Base-by-base conservation (phyloP, 345 rosid genomes). In the Brassica nigra region DNA sequence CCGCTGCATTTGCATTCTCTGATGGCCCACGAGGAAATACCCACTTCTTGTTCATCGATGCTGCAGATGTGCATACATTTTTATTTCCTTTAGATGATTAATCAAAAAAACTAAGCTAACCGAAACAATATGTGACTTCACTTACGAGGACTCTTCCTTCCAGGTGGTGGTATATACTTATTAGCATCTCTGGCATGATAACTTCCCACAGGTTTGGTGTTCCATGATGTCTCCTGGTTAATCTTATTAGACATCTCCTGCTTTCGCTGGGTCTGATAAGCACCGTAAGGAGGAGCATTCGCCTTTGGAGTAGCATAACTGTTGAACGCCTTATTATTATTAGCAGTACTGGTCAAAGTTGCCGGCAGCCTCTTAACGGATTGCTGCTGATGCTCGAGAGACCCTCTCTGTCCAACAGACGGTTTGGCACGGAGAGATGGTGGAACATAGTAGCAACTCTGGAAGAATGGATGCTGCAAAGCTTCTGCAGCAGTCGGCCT, bases 391-490 rank as follows among this genome's bases (percentile, higher is more conserved):
- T 85, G 90, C 82, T 84, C 93, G 42, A 81, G 62, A 59, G 80
- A 55, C 42, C 83, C 87, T 85, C 84, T 91, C 12, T 82, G 68
- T 67, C 89, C 91, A 68, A 78, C 54, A 70, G 83, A 78, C 54
- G 75, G 80, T 83, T 86, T 89, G 62, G 88, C 74, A 59, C 95
- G 95, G 68, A 92, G 97, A 29, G 92, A 87, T 42, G 97, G 97
- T 18, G 99, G 96, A 76, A 92, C 87, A 83, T 91, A 95, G 74
- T 81, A 90, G 85, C 99, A 92, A 81, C 91, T 87, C 98, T 90
- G 90, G 77, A 95, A 95, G 87, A 91, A 95, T 10, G 99, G 95
- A 86, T 93, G 98, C 72, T 93, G 97, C 76, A 95, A 89, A 65
- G 87, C 94, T 78, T 93, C 99, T 14, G 83, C 88, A 47, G 98